Evolutionary conservation across 352 stramenopile genomes (phyloP), one percentile per base, ranked within the genome.

Genomic region (Pelagophyceae sp.): DNA sequence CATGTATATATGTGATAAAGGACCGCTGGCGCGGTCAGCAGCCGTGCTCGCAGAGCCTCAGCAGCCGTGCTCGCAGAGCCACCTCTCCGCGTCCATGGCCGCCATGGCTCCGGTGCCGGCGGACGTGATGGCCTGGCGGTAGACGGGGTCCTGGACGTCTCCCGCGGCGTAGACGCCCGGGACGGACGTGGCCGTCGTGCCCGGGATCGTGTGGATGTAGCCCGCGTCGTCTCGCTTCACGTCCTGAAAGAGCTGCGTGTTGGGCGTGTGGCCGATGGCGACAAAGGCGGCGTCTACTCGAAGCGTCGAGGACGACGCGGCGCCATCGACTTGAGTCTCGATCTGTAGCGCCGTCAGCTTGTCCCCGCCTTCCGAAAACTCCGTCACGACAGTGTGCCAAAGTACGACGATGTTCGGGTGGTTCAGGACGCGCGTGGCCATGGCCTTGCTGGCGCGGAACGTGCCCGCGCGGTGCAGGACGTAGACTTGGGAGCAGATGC

Each of bases 231-330:
- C 63, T 20, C 81, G 76, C 37, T 72, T 78, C 27, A 81, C 78
- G 6, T 76, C 0, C 38, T 76, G 20, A 51, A 85, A 77, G 70
- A 80, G 83, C 29, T 80, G 50, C 15, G 80, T 82, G 61, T 85
- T 85, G 0, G 82, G 82, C 19, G 38, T 82, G 1, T 80, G 81
- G 38, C 82, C 82, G 60, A 85, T 83, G 80, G 87, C 83, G 0
- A 88, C 72, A 80, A 89, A 89, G n/a, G 81, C 85, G 54, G 82
- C 85, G 82, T 88, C 81, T 1, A 65, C 50, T 11, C 0, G 5
- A 3, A 78, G 23, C 11, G 23, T 2, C 15, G 31, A 76, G 38
- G 2, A 2, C 33, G 60, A 76, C 45, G 45, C 45, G 15, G 17
- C 65, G 40, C 65, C 37, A 6, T 71, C 6, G 23, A 11, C 15